Evolutionary conservation across 345 rosid genomes (phyloP).

Genomic region (Lepidium didymum): DNA sequence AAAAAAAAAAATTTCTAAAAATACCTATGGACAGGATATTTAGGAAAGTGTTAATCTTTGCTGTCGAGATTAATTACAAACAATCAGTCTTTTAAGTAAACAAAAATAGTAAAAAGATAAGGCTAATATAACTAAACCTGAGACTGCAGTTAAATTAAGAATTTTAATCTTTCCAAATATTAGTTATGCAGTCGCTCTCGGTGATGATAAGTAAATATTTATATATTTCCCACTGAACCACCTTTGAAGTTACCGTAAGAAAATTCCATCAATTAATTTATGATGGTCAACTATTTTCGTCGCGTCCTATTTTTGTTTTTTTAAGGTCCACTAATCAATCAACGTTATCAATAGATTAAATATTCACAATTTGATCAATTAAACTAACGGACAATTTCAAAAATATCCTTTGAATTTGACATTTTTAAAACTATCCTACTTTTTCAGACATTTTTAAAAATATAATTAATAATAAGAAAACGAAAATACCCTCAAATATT

Average conservation of each 20-base stretch:
- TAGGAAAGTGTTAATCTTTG: neutral
- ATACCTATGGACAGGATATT: neutral
- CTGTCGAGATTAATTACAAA: neutral
- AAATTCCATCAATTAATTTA: neutral
- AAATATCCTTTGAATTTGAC: too few species aligned
- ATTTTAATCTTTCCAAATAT: neutral
- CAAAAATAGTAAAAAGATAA: neutral
- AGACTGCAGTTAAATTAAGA: conserved; percentile 4
- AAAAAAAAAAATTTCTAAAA: neutral
- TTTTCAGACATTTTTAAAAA: too few species aligned
- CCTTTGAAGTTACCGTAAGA: neutral
- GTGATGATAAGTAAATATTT: conserved; percentile 12
- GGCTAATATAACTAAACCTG: neutral
- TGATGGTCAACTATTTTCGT: conserved; percentile 14
- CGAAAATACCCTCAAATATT: too few species aligned
- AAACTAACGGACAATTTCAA: too few species aligned
- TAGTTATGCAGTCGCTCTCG: conserved; percentile 16
- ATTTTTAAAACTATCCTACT: too few species aligned
- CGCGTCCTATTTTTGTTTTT: neutral
- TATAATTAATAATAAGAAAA: too few species aligned
- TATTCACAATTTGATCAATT: conserved; percentile 8
- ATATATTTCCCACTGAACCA: conserved; percentile 10
- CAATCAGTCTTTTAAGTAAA: neutral
- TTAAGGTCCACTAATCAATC: neutral
- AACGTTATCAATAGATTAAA: neutral